A percentile compares a stretch with the other conserved stretches of the same genome.
phyloP scores from a whole-genome alignment of 768 basidiomycete genomes.

The Cyathus striatus region DNA sequence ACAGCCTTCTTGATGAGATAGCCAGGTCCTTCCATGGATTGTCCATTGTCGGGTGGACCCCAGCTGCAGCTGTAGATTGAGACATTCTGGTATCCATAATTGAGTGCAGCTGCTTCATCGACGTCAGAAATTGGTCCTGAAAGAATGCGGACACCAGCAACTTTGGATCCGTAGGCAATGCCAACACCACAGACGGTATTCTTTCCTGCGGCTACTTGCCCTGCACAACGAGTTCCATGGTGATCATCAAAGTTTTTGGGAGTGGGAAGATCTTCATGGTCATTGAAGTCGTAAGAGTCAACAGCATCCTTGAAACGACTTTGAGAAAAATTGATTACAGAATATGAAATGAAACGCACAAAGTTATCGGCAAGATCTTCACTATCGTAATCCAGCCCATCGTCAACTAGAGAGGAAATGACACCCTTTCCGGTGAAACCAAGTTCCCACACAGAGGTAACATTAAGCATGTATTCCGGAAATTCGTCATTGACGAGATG shows the following conservation, averaged over 20 bases:
- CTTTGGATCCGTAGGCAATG: slow-evolving; percentile 85
- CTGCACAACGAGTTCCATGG: slow-evolving; percentile 97
- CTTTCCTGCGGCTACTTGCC: slow-evolving; percentile 89
- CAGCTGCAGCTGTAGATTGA: slow-evolving; percentile 96
- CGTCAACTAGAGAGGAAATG: slow-evolving; percentile 87
- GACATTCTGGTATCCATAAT: slow-evolving; percentile 89
- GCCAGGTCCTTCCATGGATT: slow-evolving; percentile 90
- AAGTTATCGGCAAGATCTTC: slow-evolving; percentile 89
- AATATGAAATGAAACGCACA: slow-evolving; percentile 44
- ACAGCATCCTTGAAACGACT: slow-evolving; percentile 67
- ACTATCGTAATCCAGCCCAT: slow-evolving; percentile 88
- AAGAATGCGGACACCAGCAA: slow-evolving; percentile 93
- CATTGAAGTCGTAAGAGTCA: slow-evolving; percentile 95
- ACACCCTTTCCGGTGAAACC: slow-evolving; percentile 86
- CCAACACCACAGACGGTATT: slow-evolving; percentile 95
- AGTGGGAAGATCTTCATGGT: slow-evolving; percentile 81
- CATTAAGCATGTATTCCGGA: slow-evolving; percentile 86
- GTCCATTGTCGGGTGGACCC: slow-evolving; percentile 96
- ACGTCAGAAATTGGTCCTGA: slow-evolving; percentile 92
- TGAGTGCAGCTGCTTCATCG: slow-evolving; percentile 93
- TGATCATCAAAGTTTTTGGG: slow-evolving; percentile 89
- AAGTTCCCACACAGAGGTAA: slow-evolving; percentile 87
- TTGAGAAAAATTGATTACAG: slow-evolving; percentile 1
- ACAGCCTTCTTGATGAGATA: slow-evolving; percentile 92
- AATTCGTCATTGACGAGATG: slow-evolving; percentile 87